Base-by-base conservation (phyloP, 169 alveolate genomes). In the Eimeria acervulina region DNA sequence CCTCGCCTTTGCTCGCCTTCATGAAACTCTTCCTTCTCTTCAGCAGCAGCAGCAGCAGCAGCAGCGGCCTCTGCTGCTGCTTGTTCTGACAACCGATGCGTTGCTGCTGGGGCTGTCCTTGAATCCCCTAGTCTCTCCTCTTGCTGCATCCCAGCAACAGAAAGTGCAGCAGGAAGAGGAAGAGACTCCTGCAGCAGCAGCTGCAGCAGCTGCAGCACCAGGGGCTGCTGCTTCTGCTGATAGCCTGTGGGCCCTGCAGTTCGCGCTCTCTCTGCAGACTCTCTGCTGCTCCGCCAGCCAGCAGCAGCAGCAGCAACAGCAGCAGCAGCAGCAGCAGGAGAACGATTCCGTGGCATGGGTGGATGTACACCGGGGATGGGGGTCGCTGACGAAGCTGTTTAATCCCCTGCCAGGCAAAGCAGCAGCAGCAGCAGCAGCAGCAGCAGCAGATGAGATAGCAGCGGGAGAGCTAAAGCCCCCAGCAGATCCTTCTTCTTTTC, bases 51-150 rank as follows among this genome's bases (percentile, higher is more conserved):
- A 1, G 2, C 59, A 51, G 6, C 59, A 51, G 59, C 59, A 51
- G 59, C 21, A 51, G 59, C 59, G 59, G 59, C 59, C 59, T 1
- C 2, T 51, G 59, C 59, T 51, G 59, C 59, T 51, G 59, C 59
- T 51, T 51, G 59, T 78, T 59, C 89, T 78, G 28, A 78, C 89
- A 19, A 78, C 89, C 4, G 66, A 78, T 55, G 89, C 89, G 42
- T 19, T 23, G 31, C 66, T 78, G 15, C 12, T 78, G 19, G 89
- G 89, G 66, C 63, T 78, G 31, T 78, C 89, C 12, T 28, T 40
- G 23, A 55, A 63, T 2, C 42, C 42, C 23, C 89, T 78, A n/a
- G 23, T 40, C 38, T 63, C 89, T 78, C 89, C 84, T 7, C 42
- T 15, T 72, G 26, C 7, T 21, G 26, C 74, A 23, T 23, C 19